A percentile compares a stretch with the other conserved stretches of the same genome.
These are phyloP conservation scores for Fomitopsis serialis DNA, from an alignment of 768 basidiomycete genomes.

Conservation along the genomic window DNA sequence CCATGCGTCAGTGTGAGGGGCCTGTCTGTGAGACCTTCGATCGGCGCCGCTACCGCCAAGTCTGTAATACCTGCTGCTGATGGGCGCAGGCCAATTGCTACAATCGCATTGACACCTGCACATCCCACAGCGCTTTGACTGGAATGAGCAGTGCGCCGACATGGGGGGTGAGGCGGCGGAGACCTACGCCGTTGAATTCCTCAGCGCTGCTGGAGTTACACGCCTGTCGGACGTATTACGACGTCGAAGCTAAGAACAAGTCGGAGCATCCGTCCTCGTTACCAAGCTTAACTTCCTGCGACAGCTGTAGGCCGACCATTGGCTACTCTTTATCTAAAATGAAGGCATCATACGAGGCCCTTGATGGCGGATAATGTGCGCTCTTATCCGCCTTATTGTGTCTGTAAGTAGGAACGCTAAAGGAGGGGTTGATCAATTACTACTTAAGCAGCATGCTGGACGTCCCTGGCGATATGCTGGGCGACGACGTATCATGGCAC, in stretches of 20 bases:
- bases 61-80: too few relatives aligned
- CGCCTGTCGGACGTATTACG: constrained; percentile 1
- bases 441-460: not conserved
- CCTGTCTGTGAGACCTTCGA: too few relatives aligned
- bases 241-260: not conserved
- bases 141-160: too few relatives aligned
- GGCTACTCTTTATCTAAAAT: not conserved
- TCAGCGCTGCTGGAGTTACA: not conserved
- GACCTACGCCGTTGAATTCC: too few relatives aligned
- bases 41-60: too few relatives aligned
- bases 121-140: too few relatives aligned
- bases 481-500: not conserved
- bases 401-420: not conserved
- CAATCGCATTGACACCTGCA: too few relatives aligned
- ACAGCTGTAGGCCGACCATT: not conserved
- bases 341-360: not conserved
- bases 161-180: too few relatives aligned
- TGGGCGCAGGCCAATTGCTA: too few relatives aligned
- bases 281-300: not conserved
- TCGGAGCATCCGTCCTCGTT: constrained; percentile 3
- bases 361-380: constrained; percentile 4
- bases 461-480: too few relatives aligned
- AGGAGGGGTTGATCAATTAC: not conserved
- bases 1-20: too few relatives aligned
- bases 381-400: constrained; percentile 4